phyloP scores from a whole-genome alignment of 352 stramenopile species.

The Globisporangium orthogonon region DNA sequence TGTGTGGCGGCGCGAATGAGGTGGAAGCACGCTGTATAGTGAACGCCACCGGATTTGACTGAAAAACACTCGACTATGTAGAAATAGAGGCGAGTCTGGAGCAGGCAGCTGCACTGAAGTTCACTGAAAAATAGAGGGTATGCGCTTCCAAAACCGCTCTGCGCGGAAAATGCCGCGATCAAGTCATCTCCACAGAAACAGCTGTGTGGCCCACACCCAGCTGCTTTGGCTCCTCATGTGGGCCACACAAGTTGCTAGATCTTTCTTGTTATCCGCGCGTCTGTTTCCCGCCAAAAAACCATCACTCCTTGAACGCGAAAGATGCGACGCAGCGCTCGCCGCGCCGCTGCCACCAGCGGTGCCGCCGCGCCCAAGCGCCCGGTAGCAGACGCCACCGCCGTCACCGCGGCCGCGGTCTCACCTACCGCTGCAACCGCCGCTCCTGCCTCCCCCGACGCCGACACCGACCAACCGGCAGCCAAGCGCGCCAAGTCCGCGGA shows the following conservation, averaged over 20 bases:
- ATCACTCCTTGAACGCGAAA: neutral
- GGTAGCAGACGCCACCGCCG: neutral
- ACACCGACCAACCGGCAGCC: neutral
- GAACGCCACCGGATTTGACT: no score
- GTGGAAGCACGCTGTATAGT: no score
- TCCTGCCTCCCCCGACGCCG: neutral
- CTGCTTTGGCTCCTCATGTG: no score
- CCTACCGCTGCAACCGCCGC: neutral
- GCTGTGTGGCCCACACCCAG: no score
- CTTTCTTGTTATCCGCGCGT: neutral
- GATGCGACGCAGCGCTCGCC: neutral
- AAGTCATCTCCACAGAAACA: no score
- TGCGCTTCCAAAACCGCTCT: no score
- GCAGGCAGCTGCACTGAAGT: no score
- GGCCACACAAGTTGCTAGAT: neutral
- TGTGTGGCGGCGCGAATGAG: no score
- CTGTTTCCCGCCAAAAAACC: neutral
- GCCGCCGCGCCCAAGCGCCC: neutral
- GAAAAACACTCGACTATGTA: no score
- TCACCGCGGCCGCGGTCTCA: neutral
- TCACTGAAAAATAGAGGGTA: no score
- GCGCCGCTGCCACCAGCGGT: neutral
- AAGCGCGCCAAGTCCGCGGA: constrained; percentile 7
- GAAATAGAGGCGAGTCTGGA: no score
- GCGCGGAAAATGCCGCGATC: no score